Evolutionary conservation across 345 rosid genomes (phyloP).

Genomic region (Alliaria petiolata): DNA sequence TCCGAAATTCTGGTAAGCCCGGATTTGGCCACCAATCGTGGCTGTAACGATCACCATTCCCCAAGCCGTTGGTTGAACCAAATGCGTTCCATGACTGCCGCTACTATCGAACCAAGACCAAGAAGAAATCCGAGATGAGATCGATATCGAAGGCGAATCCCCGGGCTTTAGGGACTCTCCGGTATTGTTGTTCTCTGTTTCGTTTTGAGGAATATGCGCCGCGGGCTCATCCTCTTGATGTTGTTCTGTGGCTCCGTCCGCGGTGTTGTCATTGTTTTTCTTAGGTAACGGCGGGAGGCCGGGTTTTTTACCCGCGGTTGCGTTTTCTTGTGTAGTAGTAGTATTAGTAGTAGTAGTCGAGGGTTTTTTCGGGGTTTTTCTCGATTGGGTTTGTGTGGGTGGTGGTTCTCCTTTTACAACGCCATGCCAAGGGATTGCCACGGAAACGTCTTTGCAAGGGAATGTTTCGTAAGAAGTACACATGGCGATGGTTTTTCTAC

Average conservation of each 20-base stretch:
- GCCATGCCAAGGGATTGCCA: constrained; percentile 84
- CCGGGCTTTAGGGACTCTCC: constrained; percentile 34
- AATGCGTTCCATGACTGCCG: constrained; percentile 36
- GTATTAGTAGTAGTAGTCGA: constrained; percentile 33
- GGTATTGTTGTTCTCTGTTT: constrained; percentile 32
- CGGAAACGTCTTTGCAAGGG: constrained; percentile 80
- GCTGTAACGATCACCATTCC: constrained; percentile 94
- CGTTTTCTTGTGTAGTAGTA: constrained; percentile 53
- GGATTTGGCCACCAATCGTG: constrained; percentile 76
- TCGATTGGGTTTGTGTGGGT: constrained; percentile 35
- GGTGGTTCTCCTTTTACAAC: constrained; percentile 70
- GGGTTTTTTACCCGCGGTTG: constrained; percentile 33
- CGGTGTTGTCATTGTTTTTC: constrained; percentile 38
- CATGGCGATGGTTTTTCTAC: constrained; percentile 42
- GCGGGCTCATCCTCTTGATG: constrained; percentile 43
- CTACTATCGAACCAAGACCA: constrained; percentile 71
- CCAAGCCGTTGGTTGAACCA: constrained; percentile 73
- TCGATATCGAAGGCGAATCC: constrained; percentile 31
- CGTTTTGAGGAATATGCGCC: constrained; percentile 31
- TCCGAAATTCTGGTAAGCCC: constrained; percentile 82
- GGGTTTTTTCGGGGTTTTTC: constrained; percentile 42
- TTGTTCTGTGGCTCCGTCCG: constrained; percentile 34
- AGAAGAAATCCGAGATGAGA: constrained; percentile 46
- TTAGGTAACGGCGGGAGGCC: constrained; percentile 85
- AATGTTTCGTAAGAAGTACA: constrained; percentile 60